phyloP scores from a whole-genome alignment of 768 basidiomycete species.

The Coprinopsis marcescibilis region DNA sequence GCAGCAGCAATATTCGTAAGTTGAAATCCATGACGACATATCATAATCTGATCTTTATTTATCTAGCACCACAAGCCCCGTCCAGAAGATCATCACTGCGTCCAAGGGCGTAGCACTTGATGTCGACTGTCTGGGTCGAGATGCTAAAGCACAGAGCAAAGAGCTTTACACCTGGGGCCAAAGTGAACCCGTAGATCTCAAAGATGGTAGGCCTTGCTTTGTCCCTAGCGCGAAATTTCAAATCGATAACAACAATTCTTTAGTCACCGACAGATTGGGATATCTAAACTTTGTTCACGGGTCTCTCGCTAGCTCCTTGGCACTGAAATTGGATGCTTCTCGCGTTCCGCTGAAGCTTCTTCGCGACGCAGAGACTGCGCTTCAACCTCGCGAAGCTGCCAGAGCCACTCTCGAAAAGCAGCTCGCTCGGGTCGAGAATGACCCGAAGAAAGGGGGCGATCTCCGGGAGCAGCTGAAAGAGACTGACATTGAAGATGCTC shows the following conservation, averaged over 20 bases:
- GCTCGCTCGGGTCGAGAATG: constrained; percentile 61
- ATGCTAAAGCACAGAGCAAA: constrained; percentile 71
- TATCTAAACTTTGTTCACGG: constrained; percentile 78
- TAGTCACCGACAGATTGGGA: constrained; percentile 76
- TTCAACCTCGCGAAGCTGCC: constrained; percentile 57
- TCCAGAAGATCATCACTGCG: constrained; percentile 75
- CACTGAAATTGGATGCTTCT: constrained; percentile 56
- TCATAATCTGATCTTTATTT: constrained; percentile 9
- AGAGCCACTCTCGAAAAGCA: constrained; percentile 55
- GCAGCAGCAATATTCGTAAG: constrained; percentile 70
- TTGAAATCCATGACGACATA: constrained; percentile 8
- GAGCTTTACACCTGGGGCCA: constrained; percentile 87
- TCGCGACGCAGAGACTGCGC: constrained; percentile 59
- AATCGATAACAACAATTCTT: constrained; percentile 9
- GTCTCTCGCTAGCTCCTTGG: constrained; percentile 54
- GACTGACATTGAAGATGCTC: constrained; percentile 57
- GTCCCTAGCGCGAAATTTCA: constrained; percentile 5
- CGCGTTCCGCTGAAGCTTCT: constrained; percentile 65
- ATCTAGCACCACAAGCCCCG: constrained; percentile 49
- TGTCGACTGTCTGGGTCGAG: constrained; percentile 59
- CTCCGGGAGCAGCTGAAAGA: constrained; percentile 64
- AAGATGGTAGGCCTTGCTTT: constrained; percentile 49
- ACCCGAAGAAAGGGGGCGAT: constrained; percentile 61
- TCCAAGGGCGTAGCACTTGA: constrained; percentile 77
- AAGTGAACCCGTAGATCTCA: constrained; percentile 61